A percentile compares a stretch with the other conserved stretches of the same genome.
These are phyloP conservation scores for Paramecium tetraurelia DNA, from an alignment of 73 alveolate species.

Conservation along the genomic window DNA sequence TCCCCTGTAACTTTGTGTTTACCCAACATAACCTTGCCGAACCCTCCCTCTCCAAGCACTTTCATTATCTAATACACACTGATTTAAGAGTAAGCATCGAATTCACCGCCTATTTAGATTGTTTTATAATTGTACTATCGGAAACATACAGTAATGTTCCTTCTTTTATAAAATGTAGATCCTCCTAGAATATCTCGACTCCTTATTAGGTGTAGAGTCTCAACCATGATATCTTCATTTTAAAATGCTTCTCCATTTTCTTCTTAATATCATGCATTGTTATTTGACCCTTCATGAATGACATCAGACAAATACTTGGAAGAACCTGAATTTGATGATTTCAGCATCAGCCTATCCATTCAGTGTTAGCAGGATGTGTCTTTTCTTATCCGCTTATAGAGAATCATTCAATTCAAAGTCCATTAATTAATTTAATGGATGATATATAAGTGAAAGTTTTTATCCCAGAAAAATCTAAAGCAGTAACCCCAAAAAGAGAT, in stretches of 20 bases:
- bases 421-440: constrained; percentile 15
- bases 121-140: not conserved
- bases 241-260: not conserved
- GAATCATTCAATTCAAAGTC: constrained; percentile 2
- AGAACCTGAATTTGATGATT: not conserved
- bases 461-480: not conserved
- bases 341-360: constrained; percentile 28
- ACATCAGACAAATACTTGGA: not conserved
- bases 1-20: constrained; percentile 90
- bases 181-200: constrained; percentile 51
- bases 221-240: not conserved
- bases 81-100: constrained; percentile 28
- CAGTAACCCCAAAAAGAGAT: not conserved
- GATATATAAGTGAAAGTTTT: not conserved
- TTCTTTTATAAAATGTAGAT: constrained; percentile 1
- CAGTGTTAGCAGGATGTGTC: not conserved
- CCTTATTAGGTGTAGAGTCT: constrained; percentile 54
- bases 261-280: not conserved
- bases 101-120: not conserved
- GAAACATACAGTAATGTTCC: constrained; percentile 19
- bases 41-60: constrained; percentile 95
- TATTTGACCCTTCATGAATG: not conserved
- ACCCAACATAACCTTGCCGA: constrained; percentile 95
- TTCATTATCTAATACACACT: constrained; percentile 70
- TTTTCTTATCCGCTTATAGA: not conserved